Evolutionary conservation across 495 filamentous ascomycete genomes (phyloP).

Genomic region (Pyronema domesticum): DNA sequence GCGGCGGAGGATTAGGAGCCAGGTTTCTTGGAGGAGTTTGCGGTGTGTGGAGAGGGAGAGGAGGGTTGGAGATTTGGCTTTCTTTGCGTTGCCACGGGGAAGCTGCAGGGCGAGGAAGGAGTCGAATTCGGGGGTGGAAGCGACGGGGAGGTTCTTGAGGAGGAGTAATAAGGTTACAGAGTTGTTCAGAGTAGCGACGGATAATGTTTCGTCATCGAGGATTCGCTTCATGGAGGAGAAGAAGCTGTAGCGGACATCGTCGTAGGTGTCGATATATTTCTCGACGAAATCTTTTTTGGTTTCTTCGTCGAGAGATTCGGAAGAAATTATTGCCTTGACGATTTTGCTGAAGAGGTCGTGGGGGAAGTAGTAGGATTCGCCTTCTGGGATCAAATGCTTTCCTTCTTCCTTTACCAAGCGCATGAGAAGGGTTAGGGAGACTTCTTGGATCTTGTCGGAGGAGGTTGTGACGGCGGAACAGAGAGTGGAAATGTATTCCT

Average conservation of each 20-base stretch:
- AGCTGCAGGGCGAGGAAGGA: slow-evolving; percentile 42
- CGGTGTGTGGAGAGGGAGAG: slow-evolving; percentile 45
- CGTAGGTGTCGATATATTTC: slow-evolving; percentile 58
- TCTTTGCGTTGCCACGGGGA: slow-evolving; percentile 23
- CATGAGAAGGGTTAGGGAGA: slow-evolving; percentile 52
- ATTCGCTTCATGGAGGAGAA: slow-evolving; percentile 53
- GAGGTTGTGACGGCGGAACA: slow-evolving; percentile 20
- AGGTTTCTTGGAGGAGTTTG: slow-evolving; percentile 62
- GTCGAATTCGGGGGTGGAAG: slow-evolving; percentile 41
- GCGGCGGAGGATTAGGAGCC: slow-evolving; percentile 58
- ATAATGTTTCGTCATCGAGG: background rate
- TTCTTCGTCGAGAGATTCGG: slow-evolving; percentile 32
- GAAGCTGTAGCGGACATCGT: slow-evolving; percentile 72
- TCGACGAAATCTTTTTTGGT: slow-evolving; percentile 52
- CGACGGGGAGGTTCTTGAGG: slow-evolving; percentile 44
- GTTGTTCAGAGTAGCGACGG: background rate
- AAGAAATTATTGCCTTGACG: slow-evolving; percentile 43
- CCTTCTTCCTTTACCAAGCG: slow-evolving; percentile 62
- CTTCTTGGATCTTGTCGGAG: background rate
- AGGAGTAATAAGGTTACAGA: slow-evolving; percentile 44
- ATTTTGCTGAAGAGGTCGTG: slow-evolving; percentile 43
- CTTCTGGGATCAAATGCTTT: slow-evolving; percentile 36
- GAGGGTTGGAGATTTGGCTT: slow-evolving; percentile 30
- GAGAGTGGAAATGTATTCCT: slow-evolving; percentile 46
- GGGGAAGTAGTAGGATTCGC: slow-evolving; percentile 47